Base-by-base conservation (phyloP, 192 early-diverging fungal species). In the Podila epicladia region DNA sequence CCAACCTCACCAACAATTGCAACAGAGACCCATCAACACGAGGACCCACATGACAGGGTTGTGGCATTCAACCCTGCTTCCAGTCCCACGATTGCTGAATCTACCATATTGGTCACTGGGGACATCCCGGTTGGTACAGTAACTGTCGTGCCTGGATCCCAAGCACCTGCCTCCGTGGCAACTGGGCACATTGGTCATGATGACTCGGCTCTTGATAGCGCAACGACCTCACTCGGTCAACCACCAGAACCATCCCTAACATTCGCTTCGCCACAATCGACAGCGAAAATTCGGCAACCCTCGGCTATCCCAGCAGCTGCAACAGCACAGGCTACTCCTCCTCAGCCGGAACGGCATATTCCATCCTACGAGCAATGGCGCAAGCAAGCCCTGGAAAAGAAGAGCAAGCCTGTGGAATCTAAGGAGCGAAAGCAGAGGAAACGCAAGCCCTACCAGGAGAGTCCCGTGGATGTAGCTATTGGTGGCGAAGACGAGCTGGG, bases 281-380 rank as follows among this genome's bases (percentile, higher is more conserved):
- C 29, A 17, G 17, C 29, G 22, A 61, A 33, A 12, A 15, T 3
- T 7, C 59, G 15, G 2, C 59, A 61, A 29, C 11, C 31, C 15
- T 3, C 74, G 19, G 57, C 64, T n/a, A 62, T 64, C 53, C 8
- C 62, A 67, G 5, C 22, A 11, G 53, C 32, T 29, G 5, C 58
- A 17, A 29, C 24, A 19, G 19, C 4, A 20, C 19, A 22, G 5
- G 2, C 32, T 13, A 12, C 24, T 4, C 24, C 69, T 28, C 31
- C 63, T 62, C 17, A 20, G 17, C 53, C 65, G 49, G 72, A 74
- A 41, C 64, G 73, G 22, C 72, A 74, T 29, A 74, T 75, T 20
- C 73, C 69, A 13, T 75, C 80, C 5, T 75, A 82, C 61, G 69
- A 82, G 35, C 73, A 82, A 26, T 75, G 80, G 73, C 73, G 80